Conservation (phyloP, 78 protist genomes). For the Chrysochromulina tobinii region DNA sequence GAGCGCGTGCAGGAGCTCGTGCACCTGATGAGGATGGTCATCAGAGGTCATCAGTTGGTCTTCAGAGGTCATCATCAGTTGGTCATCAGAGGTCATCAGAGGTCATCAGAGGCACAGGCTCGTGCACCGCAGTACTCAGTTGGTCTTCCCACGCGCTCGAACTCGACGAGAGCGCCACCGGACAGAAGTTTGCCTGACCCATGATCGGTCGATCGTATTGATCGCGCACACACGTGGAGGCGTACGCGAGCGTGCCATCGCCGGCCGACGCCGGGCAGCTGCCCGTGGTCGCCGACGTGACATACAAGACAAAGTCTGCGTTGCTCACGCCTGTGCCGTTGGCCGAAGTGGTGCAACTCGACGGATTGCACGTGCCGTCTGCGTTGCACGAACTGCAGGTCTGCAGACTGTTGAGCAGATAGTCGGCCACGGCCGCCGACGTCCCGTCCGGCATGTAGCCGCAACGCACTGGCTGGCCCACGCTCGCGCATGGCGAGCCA, state of each 20-base stretch:
- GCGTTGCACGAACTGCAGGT: not conserved
- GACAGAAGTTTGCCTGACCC: not conserved
- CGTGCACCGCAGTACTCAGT: not conserved
- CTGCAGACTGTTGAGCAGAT: not conserved
- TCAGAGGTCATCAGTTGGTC: not conserved
- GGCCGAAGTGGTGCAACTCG: not conserved
- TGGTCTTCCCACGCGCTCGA: not conserved
- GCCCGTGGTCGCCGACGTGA: not conserved
- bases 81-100: too few relatives aligned
- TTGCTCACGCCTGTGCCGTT: not conserved
- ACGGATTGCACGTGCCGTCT: not conserved
- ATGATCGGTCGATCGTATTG: not conserved
- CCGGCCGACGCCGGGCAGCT: not conserved
- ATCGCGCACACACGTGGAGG: not conserved
- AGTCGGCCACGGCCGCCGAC: not conserved
- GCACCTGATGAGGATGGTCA: not conserved
- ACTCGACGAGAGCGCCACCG: not conserved
- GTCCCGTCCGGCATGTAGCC: not conserved
- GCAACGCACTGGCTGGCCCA: not conserved
- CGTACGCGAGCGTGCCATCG: not conserved
- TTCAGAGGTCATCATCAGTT: not conserved
- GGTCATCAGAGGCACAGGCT: not conserved
- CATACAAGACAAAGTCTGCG: not conserved
- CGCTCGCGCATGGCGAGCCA: not conserved
- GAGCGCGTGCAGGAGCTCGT: constrained; percentile 3